Evolutionary conservation across 257 asterid genomes (phyloP).

Genomic region (Penstemon eatonii): DNA sequence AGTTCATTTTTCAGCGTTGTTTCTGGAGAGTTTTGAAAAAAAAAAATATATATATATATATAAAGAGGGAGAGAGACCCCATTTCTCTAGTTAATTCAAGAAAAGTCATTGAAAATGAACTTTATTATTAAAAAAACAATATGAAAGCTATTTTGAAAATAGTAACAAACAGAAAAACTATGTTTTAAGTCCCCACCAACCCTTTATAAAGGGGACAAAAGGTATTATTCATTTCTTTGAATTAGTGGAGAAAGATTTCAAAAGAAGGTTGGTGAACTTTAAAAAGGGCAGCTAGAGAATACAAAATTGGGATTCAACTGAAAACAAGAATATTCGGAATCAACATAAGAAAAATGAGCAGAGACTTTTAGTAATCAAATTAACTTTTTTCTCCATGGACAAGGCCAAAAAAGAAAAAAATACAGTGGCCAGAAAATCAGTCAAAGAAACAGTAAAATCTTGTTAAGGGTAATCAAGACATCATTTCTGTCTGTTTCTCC

Average conservation of each 20-base stretch:
- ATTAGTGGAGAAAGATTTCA: slow-evolving; percentile 2
- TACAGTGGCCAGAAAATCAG: neutral
- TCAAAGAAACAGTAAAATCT: neutral
- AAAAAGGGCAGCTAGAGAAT: neutral
- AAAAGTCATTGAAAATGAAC: neutral
- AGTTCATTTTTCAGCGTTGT: neutral
- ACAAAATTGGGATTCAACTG: neutral
- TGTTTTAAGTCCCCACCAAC: slow-evolving; percentile 5
- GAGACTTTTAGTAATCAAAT: no score
- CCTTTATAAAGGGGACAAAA: neutral
- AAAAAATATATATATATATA: neutral
- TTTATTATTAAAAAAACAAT: slow-evolving; percentile 6
- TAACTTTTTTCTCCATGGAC: neutral
- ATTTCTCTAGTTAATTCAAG: neutral
- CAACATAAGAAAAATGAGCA: slow-evolving; percentile 18
- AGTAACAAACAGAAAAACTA: slow-evolving; percentile 7
- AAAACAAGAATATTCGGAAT: slow-evolving; percentile 6
- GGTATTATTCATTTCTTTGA: neutral
- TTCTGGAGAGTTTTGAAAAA: neutral
- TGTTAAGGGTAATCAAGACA: neutral
- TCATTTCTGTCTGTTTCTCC: slow-evolving; percentile 1
- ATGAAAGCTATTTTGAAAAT: neutral
- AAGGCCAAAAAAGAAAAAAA: neutral
- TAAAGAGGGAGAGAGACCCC: no score
- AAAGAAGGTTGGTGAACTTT: slow-evolving; percentile 13